A percentile compares a stretch with the other conserved stretches of the same genome.
These are phyloP conservation scores for Kurtzmaniella natalensis DNA, from an alignment of 1,139 yeast species.

Conservation along the genomic window DNA sequence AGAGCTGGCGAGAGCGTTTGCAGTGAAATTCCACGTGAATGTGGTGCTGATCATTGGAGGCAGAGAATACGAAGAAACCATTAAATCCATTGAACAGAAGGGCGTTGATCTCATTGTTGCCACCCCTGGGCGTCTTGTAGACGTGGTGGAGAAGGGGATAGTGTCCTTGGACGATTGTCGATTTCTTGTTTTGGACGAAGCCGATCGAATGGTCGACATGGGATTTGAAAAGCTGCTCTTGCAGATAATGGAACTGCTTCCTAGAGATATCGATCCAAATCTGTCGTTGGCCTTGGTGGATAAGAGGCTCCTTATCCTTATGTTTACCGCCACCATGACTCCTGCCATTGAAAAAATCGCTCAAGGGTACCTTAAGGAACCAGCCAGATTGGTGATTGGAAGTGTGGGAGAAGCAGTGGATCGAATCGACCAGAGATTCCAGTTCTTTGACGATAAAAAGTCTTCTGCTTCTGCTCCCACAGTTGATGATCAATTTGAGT, in stretches of 20 bases:
- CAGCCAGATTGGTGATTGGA: slow-evolving; percentile 66
- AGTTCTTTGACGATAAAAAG: slow-evolving; percentile 41
- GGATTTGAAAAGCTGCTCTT: slow-evolving; percentile 85
- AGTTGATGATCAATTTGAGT: slow-evolving; percentile 10
- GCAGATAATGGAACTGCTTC: slow-evolving; percentile 50
- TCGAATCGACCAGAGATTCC: slow-evolving; percentile 66
- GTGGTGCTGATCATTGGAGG: slow-evolving; percentile 85
- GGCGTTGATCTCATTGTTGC: slow-evolving; percentile 87
- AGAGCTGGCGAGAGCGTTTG: slow-evolving; percentile 55
- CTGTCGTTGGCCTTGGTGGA: slow-evolving; percentile 1
- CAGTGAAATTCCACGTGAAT: slow-evolving; percentile 35
- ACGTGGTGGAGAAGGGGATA: slow-evolving; percentile 66
- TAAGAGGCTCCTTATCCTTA: slow-evolving; percentile 50
- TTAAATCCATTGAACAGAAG: slow-evolving; percentile 43
- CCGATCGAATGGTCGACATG: slow-evolving; percentile 91
- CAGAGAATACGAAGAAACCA: slow-evolving; percentile 74
- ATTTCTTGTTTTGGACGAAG: slow-evolving; percentile 83
- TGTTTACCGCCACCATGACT: slow-evolving; percentile 95
- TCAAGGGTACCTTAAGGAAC: slow-evolving; percentile 52
- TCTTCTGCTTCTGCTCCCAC: slow-evolving; percentile 1
- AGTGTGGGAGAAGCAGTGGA: slow-evolving; percentile 60
- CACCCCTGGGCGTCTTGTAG: slow-evolving; percentile 88
- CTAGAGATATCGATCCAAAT: slow-evolving; percentile 12
- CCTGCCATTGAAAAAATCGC: slow-evolving; percentile 66
- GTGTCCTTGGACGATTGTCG: slow-evolving; percentile 58